Base-by-base conservation (phyloP, 2,329 filamentous ascomycete species). In the Chrysoporthe puriensis region DNA sequence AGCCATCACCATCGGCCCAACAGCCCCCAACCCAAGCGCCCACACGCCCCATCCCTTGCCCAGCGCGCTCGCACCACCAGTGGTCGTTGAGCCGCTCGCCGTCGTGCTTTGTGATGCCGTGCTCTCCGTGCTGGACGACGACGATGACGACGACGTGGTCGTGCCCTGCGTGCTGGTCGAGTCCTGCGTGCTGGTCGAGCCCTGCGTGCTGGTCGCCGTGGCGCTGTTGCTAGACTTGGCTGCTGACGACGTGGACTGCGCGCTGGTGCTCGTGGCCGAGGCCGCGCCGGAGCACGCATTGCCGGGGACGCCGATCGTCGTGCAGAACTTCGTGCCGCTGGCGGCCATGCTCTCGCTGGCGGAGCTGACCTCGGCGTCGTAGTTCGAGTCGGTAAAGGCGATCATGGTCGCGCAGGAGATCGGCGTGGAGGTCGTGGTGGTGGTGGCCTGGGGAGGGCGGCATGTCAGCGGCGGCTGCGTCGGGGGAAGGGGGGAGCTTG, bases 401-500 rank as follows among this genome's bases (percentile, higher is more conserved):
- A 64, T 32, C 50, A 64, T 4, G 26, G 62, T 56, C 13, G 52
- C 62, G 40, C 62, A 64, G n/a, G 62, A 64, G 13, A 64, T 1
- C 2, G 62, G 52, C 1, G 52, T 46, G 1, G 42, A 26, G n/a
- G 62, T 64, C 16, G 34, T 43, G 0, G 62, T 64, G 3, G 62
- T 64, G 21, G 62, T 64, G 7, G 62, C 58, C 62, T 64, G 42
- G 40, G 14, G 42, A n/a, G 40, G 8, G 9, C 4, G 11, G n/a
- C 36, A 14, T n/a, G 46, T 56, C n/a, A 63, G 62, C n/a, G 16
- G 11, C 16, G 7, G 14, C 1, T 18, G 21, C 11, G 13, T 4
- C 11, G 13, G 16, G 9, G 46, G 32, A 9, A 14, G 46, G n/a
- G 4, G 43, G 26, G 26, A 26, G 26, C 26, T 26, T 26, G 26